Evolutionary conservation across 257 asterid genomes (phyloP).

Genomic region (Echites panduratus): DNA sequence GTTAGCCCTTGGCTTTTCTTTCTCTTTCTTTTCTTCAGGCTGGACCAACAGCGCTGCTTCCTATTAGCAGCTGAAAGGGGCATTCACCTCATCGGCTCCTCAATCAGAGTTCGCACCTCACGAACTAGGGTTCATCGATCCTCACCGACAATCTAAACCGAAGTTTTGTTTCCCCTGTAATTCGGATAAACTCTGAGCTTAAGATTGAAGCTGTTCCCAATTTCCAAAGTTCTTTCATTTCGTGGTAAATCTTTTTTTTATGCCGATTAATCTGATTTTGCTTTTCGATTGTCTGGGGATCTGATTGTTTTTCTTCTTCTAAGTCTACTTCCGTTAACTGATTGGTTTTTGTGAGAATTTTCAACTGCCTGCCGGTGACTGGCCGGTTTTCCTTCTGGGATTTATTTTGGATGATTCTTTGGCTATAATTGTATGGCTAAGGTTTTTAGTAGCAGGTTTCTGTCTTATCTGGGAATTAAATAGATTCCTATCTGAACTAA

Average conservation of each 20-base stretch:
- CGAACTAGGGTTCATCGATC: slow-evolving; percentile 10
- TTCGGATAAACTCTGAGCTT: neutral
- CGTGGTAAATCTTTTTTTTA: neutral
- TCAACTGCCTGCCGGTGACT: slow-evolving; percentile 1
- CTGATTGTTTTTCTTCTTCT: slow-evolving; percentile 16
- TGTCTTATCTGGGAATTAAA: neutral
- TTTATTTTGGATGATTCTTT: neutral
- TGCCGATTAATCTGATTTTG: neutral
- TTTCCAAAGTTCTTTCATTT: neutral
- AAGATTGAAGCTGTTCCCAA: slow-evolving; percentile 13
- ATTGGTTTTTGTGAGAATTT: slow-evolving; percentile 6
- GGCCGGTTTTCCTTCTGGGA: neutral
- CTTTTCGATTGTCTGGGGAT: slow-evolving; percentile 11
- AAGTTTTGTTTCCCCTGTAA: neutral
- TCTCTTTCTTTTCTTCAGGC: neutral
- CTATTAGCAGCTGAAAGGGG: slow-evolving; percentile 12
- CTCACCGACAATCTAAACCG: neutral
- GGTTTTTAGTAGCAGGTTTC: neutral
- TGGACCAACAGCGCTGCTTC: slow-evolving; percentile 8
- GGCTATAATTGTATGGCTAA: no score
- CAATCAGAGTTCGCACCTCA: neutral
- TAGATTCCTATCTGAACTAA: neutral
- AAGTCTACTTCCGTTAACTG: neutral
- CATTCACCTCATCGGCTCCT: neutral
- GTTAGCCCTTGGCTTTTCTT: neutral